phyloP scores from a whole-genome alignment of 371 early-diverging fungal genomes.

The Enterospora canceri region DNA sequence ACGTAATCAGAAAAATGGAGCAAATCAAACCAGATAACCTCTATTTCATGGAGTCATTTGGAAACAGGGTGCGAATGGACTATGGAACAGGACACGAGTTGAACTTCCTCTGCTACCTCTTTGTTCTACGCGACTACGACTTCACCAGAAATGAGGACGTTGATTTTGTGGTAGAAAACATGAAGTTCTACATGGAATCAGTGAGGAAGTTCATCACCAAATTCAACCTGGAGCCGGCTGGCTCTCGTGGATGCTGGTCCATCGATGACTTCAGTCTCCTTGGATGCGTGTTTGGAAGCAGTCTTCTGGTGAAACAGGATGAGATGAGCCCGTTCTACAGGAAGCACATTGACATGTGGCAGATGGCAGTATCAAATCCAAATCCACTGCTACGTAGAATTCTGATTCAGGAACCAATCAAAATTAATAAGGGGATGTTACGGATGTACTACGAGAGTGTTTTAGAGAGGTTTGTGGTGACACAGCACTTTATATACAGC shows the following conservation, averaged over 20 bases:
- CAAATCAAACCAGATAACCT: not conserved
- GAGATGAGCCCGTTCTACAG: not conserved
- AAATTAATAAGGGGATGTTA: constrained; percentile 75
- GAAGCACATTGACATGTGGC: constrained; percentile 14
- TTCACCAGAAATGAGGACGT: not conserved
- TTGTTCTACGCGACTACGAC: constrained; percentile 32
- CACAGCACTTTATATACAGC: constrained; percentile 94
- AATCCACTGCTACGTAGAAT: constrained; percentile 11
- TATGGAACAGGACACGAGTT: constrained; percentile 98
- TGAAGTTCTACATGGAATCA: constrained; percentile 71
- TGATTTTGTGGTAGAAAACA: constrained; percentile 56
- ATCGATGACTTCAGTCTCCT: constrained; percentile 91
- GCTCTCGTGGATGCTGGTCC: constrained; percentile 95
- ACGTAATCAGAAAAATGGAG: constrained; percentile 6
- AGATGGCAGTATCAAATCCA: not conserved
- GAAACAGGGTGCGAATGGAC: constrained; percentile 82
- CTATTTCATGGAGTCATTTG: constrained; percentile 76
- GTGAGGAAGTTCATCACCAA: constrained; percentile 72
- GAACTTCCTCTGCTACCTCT: constrained; percentile 77
- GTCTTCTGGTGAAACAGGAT: constrained; percentile 40
- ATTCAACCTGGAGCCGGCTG: constrained; percentile 94
- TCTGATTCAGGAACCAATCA: constrained; percentile 60
- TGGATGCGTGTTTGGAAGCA: constrained; percentile 83
- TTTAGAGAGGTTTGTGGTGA: constrained; percentile 78
- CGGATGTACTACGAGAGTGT: constrained; percentile 95